Conservation (phyloP, 2,329 filamentous ascomycete species). For the Xylariaceae sp. region DNA sequence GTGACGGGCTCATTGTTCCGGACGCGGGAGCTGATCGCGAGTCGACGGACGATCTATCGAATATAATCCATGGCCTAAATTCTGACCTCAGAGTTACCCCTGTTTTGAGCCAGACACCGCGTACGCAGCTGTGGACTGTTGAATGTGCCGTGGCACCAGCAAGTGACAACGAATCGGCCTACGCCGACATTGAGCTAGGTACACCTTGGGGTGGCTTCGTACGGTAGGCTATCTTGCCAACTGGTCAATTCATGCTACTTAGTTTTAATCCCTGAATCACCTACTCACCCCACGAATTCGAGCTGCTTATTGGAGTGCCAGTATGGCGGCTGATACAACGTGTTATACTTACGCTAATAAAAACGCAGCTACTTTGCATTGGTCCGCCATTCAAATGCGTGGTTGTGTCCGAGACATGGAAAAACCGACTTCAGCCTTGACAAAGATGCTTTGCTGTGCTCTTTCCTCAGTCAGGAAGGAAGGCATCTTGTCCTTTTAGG, state of each 20-base stretch:
- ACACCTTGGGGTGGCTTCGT: constrained; percentile 54
- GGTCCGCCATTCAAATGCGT: constrained; percentile 74
- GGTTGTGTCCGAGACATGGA: constrained; percentile 86
- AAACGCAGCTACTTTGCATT: constrained; percentile 70
- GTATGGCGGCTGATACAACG: background rate
- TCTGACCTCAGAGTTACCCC: constrained; percentile 50
- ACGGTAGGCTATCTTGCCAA: constrained; percentile 39
- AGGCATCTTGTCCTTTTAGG: constrained; percentile 73
- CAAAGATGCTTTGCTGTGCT: constrained; percentile 72
- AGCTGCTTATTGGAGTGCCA: background rate
- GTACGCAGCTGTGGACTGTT: constrained; percentile 68
- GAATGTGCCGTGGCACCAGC: constrained; percentile 54
- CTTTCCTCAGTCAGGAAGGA: constrained; percentile 70
- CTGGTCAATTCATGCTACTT: background rate
- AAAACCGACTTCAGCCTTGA: constrained; percentile 61
- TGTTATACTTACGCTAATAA: constrained; percentile 19
- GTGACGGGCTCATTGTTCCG: constrained; percentile 60
- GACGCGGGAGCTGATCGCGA: constrained; percentile 33
- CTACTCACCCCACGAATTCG: background rate
- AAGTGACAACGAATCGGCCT: constrained; percentile 53
- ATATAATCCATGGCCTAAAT: constrained; percentile 57
- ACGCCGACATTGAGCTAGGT: constrained; percentile 56
- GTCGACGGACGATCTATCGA: constrained; percentile 40
- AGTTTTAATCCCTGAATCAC: background rate
- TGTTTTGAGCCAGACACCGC: constrained; percentile 61